Evolutionary conservation across 441 rosid genomes (phyloP), one percentile per base, ranked within the genome.

Genomic region (Melastoma candidum): DNA sequence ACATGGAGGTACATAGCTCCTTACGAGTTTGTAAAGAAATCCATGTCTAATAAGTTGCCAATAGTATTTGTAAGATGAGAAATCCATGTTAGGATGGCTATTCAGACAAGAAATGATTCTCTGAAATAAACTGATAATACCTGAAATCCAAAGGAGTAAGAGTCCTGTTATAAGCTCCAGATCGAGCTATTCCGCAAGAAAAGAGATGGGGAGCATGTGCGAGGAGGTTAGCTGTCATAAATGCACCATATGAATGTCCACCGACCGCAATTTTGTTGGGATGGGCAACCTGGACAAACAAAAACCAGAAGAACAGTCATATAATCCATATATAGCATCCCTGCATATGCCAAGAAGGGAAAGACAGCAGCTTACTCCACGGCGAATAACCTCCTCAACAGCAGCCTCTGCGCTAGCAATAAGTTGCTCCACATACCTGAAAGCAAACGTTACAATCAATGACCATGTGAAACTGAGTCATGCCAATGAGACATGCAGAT

Each of bases 191-290:
- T 61, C 97, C 97, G 49, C 98, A 88, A 56, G 78, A 64, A 84
- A 92, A 92, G 64, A 92, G 90, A 75, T 92, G 92, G 64, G 98
- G 94, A 62, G 98, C 97, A 67, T 88, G 95, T 44, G 95, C 98
- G 58, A 88, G 76, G 57, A 92, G 97, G 73, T 92, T 92, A 58
- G 94, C 95, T 12, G 97, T 78, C 98, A 92, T 88, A 72, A 92
- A 92, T 67, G 98, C 98, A 60, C 98, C 98, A 73, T 92, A 92
- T 3, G 97, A 88, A 77, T 92, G 98, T 57, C 98, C 98, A 27
- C 98, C 97, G 66, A 92, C 76, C 54, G 95, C 87, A 63, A 92
- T 84, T 82, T 77, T 92, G 59, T 64, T 75, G 49, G 87, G 92
- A 67, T 88, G 76, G 60, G 92, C 98, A 70, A 92, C 97, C 97